These are phyloP conservation scores for Mrakia blollopis DNA, from an alignment of 768 basidiomycete species.

Conservation along the genomic window DNA sequence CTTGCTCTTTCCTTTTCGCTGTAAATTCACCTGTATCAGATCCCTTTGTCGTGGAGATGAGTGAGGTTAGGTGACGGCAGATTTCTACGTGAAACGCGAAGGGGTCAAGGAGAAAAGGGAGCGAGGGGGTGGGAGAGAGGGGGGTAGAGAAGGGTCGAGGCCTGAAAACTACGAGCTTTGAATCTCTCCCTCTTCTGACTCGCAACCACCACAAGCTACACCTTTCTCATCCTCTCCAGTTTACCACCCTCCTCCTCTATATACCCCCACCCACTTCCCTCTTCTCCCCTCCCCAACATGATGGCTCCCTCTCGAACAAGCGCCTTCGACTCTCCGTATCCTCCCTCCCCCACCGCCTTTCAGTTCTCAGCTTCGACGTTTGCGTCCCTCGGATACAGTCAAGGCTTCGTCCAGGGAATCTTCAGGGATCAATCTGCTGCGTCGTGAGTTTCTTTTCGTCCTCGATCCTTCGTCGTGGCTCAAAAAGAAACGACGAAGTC, in stretches of 20 bases:
- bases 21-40: too few species aligned
- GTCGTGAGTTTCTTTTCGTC: neutral
- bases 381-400: neutral
- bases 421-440: neutral
- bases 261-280: neutral
- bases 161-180: too few species aligned
- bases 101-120: neutral
- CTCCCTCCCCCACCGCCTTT: neutral
- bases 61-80: neutral
- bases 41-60: too few species aligned
- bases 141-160: neutral
- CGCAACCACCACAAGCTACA: neutral
- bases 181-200: neutral
- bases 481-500: too few species aligned
- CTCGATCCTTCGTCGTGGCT: neutral
- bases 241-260: neutral
- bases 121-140: neutral
- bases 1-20: too few species aligned
- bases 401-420: neutral
- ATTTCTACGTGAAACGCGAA: neutral
- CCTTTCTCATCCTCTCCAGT: neutral
- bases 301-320: neutral
- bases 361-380: conserved; percentile 14
- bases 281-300: neutral
- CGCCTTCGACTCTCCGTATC: neutral